Evolutionary conservation across 495 filamentous ascomycete species (phyloP).

Genomic region (Aspergillus ostianus): DNA sequence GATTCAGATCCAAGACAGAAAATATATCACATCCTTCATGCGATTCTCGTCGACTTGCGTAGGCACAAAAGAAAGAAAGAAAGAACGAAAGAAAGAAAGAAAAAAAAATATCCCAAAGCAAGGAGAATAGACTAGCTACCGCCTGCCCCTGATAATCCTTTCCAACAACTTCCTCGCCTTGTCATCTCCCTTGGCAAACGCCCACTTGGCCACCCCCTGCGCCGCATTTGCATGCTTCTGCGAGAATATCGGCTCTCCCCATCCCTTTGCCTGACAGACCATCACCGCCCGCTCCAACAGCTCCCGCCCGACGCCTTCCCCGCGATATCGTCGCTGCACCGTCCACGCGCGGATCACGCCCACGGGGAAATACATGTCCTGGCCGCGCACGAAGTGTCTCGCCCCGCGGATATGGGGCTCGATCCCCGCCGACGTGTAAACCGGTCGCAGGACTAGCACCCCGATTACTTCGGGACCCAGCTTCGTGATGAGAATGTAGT

Average conservation of each 20-base stretch:
- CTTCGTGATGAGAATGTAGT: conserved; percentile 50
- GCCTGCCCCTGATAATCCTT: background rate
- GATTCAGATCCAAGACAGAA: background rate
- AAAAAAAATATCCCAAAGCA: background rate
- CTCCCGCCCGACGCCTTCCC: conserved; percentile 63
- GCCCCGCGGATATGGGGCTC: conserved; percentile 3
- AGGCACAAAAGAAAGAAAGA: background rate
- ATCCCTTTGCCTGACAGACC: conserved; percentile 55
- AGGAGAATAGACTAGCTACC: background rate
- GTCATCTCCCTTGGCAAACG: conserved; percentile 42
- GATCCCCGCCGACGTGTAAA: conserved; percentile 22
- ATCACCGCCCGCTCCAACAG: conserved; percentile 66
- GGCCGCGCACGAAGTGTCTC: background rate
- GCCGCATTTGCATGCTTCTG: conserved; percentile 64
- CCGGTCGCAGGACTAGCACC: conserved; percentile 46
- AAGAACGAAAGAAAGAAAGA: background rate
- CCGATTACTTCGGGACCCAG: conserved; percentile 60
- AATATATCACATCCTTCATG: background rate
- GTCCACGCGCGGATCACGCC: conserved; percentile 72
- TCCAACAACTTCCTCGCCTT: conserved; percentile 47
- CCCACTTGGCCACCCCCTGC: conserved; percentile 30
- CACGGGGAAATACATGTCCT: conserved; percentile 3
- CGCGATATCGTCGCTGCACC: conserved; percentile 62
- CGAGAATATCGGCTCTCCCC: conserved; percentile 58
- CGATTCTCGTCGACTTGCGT: background rate